Evolutionary conservation across 495 filamentous ascomycete species (phyloP), one percentile per base, ranked within the genome.

Genomic region (Tuber umbilicatum): DNA sequence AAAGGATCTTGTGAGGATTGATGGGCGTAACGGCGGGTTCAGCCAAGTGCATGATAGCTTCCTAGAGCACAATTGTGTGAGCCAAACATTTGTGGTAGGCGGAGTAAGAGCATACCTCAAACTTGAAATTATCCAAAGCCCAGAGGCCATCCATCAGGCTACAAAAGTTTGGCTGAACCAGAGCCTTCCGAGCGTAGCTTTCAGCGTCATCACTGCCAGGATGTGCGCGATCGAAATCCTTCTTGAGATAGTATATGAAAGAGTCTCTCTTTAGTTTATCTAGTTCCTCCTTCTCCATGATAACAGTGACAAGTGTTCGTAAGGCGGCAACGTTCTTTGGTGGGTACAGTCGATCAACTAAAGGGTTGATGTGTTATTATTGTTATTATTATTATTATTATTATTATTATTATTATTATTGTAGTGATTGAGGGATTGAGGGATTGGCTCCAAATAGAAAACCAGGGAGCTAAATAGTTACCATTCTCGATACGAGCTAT

Each of bases 241-340:
- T 80, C 35, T 82, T 64, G 21, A 82, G 70, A 55, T 82, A 82
- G 69, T 82, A 82, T 2, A 80, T 40, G 64, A 82, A 76, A 6
- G 78, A 75, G 23, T 79, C 71, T 41, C 80, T 80, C 72, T 82
- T 82, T 3, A 82, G 70, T 31, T 78, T 70, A 72, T 82, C 81
- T 10, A 82, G 73, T n/a, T 74, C 74, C 23, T 74, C 73, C 14
- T 71, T 78, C 47, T 75, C 74, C 37, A 73, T 68, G 12, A 82
- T 82, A 10, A 60, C 69, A 14, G 71, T 70, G 69, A 78, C 38
- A 12, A 82, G 74, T 10, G 74, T 27, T 35, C 75, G 78, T 21
- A 82, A 74, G 37, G 73, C 76, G 60, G 72, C 39, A 7, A 76
- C 67, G 35, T 82, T 80, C 45, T 79, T 78, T 16, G 81, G 81